These are phyloP conservation scores for Plantago coronopus DNA, from an alignment of 305 asterid species.

Conservation along the genomic window DNA sequence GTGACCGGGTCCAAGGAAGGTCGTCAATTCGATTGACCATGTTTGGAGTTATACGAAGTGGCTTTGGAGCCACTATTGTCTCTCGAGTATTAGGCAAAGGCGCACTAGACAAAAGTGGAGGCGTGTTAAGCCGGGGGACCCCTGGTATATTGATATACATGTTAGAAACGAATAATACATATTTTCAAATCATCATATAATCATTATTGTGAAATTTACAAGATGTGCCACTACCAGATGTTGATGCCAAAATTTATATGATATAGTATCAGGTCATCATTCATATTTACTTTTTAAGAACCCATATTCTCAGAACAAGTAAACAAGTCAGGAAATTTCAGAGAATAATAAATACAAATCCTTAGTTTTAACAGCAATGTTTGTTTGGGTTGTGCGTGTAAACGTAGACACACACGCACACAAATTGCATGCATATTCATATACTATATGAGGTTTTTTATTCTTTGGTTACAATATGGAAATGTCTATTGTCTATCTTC, in stretches of 20 bases:
- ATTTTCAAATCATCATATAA: constrained; percentile 19
- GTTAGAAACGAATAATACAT: constrained; percentile 21
- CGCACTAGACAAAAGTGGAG: constrained; percentile 65
- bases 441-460: constrained; percentile 10
- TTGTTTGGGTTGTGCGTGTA: constrained; percentile 9
- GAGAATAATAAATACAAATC: constrained; percentile 14
- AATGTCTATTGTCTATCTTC: constrained; percentile 1
- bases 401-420: background rate
- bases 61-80: constrained; percentile 73
- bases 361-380: constrained; percentile 18
- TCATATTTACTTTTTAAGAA: too few relatives aligned
- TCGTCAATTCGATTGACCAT: constrained; percentile 78
- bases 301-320: background rate
- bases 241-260: too few relatives aligned
- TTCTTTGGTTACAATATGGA: too few relatives aligned
- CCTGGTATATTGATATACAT: constrained; percentile 46
- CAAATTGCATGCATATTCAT: constrained; percentile 9
- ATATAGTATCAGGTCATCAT: too few relatives aligned
- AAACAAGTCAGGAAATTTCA: background rate
- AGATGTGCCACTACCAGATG: too few relatives aligned
- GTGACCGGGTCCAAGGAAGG: constrained; percentile 99
- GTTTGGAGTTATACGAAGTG: constrained; percentile 80
- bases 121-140: constrained; percentile 97
- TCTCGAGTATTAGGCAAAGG: constrained; percentile 44
- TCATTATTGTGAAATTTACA: constrained; percentile 8